Conservation (phyloP, 2,329 filamentous ascomycete genomes). For the Venturia pyrina region DNA sequence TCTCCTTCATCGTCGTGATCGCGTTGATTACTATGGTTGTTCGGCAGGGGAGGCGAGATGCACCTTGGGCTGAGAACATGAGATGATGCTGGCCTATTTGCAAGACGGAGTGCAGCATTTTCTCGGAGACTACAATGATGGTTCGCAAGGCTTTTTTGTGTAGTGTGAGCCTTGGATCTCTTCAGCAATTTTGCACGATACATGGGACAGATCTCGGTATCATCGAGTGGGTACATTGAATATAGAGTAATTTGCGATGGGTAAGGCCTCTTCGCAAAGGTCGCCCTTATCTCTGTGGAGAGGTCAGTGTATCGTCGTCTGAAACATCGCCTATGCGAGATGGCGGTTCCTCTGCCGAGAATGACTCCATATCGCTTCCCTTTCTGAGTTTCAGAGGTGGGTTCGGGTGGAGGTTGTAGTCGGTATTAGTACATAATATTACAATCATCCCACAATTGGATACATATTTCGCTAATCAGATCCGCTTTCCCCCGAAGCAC, state of each 20-base stretch:
- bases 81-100: neutral
- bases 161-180: too few species aligned
- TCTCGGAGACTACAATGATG: neutral
- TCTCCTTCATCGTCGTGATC: neutral
- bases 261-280: neutral
- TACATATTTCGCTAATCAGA: neutral
- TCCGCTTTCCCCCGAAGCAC: conserved; percentile 2
- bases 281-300: neutral
- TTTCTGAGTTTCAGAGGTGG: too few species aligned
- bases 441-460: too few species aligned
- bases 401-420: too few species aligned
- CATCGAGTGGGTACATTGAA: too few species aligned
- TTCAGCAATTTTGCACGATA: too few species aligned
- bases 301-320: neutral
- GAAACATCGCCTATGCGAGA: too few species aligned
- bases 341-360: too few species aligned
- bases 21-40: neutral
- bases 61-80: neutral
- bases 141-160: neutral
- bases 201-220: too few species aligned
- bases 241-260: neutral
- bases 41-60: neutral
- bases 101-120: too few species aligned
- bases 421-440: too few species aligned
- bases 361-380: too few species aligned